Evolutionary conservation across 495 filamentous ascomycete genomes (phyloP).

Genomic region (Penicillium ucsense): DNA sequence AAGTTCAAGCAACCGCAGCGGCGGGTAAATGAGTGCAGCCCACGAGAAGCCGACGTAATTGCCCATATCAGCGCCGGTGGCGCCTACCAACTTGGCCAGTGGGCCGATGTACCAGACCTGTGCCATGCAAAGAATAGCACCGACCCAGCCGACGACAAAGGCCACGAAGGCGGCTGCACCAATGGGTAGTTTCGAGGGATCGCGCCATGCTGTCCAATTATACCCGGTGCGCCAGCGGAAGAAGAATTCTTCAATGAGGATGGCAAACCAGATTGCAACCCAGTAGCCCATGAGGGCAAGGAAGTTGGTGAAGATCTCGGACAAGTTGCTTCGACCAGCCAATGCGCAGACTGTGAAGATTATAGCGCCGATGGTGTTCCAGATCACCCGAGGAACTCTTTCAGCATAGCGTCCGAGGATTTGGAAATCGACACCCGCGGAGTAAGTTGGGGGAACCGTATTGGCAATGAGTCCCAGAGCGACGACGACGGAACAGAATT

Average conservation of each 20-base stretch:
- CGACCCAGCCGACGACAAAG: constrained; percentile 61
- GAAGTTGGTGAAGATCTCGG: constrained; percentile 62
- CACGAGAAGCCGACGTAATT: constrained; percentile 42
- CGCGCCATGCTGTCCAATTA: constrained; percentile 55
- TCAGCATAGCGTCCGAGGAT: constrained; percentile 49
- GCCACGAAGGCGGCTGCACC: constrained; percentile 52
- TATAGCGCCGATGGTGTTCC: constrained; percentile 50
- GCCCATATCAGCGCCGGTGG: constrained; percentile 54
- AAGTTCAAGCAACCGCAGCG: constrained; percentile 39
- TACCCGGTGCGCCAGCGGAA: constrained; percentile 45
- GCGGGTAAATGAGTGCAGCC: constrained; percentile 40
- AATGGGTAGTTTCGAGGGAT: constrained; percentile 47
- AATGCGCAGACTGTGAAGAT: constrained; percentile 57
- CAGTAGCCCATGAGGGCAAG: constrained; percentile 68
- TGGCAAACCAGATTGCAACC: constrained; percentile 55
- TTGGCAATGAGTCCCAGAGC: constrained; percentile 66
- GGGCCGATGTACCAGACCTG: constrained; percentile 63
- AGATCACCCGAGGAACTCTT: constrained; percentile 50
- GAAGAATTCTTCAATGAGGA: constrained; percentile 53
- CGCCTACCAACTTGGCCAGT: constrained; percentile 44
- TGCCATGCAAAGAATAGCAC: constrained; percentile 60
- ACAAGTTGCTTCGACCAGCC: constrained; percentile 50
- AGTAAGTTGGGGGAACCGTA: constrained; percentile 59
- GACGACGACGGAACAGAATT: constrained; percentile 63
- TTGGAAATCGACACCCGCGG: constrained; percentile 59